phyloP scores from a whole-genome alignment of 495 filamentous ascomycete genomes.

The Glutinoglossum americanum region DNA sequence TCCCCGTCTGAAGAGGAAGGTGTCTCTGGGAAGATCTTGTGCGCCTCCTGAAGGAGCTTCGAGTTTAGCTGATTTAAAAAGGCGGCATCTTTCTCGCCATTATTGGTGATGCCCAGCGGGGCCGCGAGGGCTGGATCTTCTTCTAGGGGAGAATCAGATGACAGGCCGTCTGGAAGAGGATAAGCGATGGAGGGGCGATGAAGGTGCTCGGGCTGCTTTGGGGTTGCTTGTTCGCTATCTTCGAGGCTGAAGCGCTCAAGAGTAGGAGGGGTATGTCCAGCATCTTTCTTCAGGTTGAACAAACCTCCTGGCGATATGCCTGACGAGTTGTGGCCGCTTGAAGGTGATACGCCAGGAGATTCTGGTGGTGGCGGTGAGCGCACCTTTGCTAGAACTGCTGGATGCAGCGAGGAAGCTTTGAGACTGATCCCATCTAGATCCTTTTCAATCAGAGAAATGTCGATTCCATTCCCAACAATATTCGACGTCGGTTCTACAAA shows the following conservation, averaged over 20 bases:
- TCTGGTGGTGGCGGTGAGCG: slow-evolving; percentile 1
- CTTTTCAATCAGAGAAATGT: slow-evolving; percentile 5
- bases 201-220: background rate
- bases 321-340: background rate
- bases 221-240: background rate
- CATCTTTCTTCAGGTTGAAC: slow-evolving; percentile 2
- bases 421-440: slow-evolving; percentile 5
- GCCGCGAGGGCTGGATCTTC: slow-evolving; percentile 7
- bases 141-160: slow-evolving; percentile 1
- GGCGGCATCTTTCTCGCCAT: slow-evolving; percentile 2
- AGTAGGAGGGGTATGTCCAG: slow-evolving; percentile 4
- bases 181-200: background rate
- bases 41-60: slow-evolving; percentile 10
- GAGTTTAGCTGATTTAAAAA: slow-evolving; percentile 11
- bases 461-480: background rate
- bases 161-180: background rate
- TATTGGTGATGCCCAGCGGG: slow-evolving; percentile 8
- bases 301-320: background rate
- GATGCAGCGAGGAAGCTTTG: slow-evolving; percentile 5
- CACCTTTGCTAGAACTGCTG: background rate
- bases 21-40: slow-evolving; percentile 6
- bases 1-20: background rate
- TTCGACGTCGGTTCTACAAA: background rate
- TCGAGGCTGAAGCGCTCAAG: background rate
- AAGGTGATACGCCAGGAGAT: slow-evolving; percentile 1